Percentiles rank a stretch among this genome's conserved stretches.
Evolutionary conservation across 2,329 filamentous ascomycete genomes (phyloP).

Genomic region (Tolypocladium ophioglossoides): DNA sequence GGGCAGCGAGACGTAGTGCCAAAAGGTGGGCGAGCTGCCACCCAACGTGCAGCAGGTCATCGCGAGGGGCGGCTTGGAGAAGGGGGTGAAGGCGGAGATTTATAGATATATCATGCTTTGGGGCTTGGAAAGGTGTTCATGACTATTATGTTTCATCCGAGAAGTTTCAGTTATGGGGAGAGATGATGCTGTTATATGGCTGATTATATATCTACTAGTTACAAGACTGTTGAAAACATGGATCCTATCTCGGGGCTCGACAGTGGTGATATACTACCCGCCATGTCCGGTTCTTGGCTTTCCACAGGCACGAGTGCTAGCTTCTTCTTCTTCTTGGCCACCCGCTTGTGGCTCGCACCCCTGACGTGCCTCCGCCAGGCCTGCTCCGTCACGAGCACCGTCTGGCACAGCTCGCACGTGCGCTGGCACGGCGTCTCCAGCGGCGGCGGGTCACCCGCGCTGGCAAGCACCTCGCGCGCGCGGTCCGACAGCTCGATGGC

Average conservation of each 20-base stretch:
- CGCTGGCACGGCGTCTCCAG: conserved; percentile 44
- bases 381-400: conserved; percentile 46
- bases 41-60: conserved; percentile 83
- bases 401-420: conserved; percentile 65
- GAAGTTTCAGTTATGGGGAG: background rate
- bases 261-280: conserved; percentile 2
- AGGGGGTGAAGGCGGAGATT: conserved; percentile 58
- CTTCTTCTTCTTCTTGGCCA: conserved; percentile 24
- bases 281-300: conserved; percentile 3
- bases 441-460: conserved; percentile 30
- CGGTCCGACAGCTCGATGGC: conserved; percentile 37
- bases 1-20: conserved; percentile 57
- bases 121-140: background rate
- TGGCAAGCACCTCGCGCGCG: conserved; percentile 45
- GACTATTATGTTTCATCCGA: background rate
- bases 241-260: conserved; percentile 17
- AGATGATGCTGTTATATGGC: background rate
- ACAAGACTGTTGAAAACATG: conserved; percentile 10
- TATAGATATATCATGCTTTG: background rate
- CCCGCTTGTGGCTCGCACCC: conserved; percentile 22
- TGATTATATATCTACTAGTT: background rate
- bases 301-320: conserved; percentile 24
- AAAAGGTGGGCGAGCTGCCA: conserved; percentile 75
- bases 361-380: conserved; percentile 29
- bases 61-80: conserved; percentile 65